Evolutionary conservation across 805 yeast genomes (phyloP).

Genomic region (Hanseniaspora pseudoguilliermondii): DNA sequence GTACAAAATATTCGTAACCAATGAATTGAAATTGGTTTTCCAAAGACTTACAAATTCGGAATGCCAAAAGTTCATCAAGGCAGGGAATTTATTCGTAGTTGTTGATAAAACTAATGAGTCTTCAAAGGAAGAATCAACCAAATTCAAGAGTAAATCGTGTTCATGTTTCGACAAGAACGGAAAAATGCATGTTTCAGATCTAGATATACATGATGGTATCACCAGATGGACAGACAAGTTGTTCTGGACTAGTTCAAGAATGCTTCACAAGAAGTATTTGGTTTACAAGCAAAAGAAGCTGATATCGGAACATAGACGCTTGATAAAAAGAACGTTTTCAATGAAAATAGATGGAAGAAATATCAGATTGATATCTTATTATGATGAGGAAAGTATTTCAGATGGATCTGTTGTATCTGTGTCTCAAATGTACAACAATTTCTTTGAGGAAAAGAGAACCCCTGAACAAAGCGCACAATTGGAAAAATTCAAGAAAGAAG

Average conservation of each 20-base stretch:
- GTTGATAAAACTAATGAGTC: background rate
- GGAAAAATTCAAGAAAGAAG: constrained; percentile 3
- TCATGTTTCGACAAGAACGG: constrained; percentile 70
- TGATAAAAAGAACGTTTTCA: constrained; percentile 12
- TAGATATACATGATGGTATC: constrained; percentile 28
- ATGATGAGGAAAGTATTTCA: background rate
- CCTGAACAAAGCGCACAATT: constrained; percentile 2
- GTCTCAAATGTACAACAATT: background rate
- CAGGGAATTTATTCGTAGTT: constrained; percentile 1
- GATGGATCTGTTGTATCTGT: background rate
- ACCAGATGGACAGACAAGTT: constrained; percentile 96
- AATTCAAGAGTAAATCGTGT: constrained; percentile 45
- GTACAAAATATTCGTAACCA: constrained; percentile 56
- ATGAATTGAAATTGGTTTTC: constrained; percentile 46
- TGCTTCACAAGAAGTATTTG: constrained; percentile 61
- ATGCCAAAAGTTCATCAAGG: background rate
- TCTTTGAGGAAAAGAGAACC: background rate
- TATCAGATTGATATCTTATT: constrained; percentile 11
- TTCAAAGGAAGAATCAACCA: background rate
- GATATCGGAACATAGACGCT: constrained; percentile 26
- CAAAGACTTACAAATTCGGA: constrained; percentile 33
- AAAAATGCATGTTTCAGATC: constrained; percentile 17
- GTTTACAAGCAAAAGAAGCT: constrained; percentile 55
- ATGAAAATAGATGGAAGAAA: constrained; percentile 8
- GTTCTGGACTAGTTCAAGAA: constrained; percentile 85